These are phyloP conservation scores for Vigna mungo DNA, from an alignment of 306 rosid species.

Conservation along the genomic window DNA sequence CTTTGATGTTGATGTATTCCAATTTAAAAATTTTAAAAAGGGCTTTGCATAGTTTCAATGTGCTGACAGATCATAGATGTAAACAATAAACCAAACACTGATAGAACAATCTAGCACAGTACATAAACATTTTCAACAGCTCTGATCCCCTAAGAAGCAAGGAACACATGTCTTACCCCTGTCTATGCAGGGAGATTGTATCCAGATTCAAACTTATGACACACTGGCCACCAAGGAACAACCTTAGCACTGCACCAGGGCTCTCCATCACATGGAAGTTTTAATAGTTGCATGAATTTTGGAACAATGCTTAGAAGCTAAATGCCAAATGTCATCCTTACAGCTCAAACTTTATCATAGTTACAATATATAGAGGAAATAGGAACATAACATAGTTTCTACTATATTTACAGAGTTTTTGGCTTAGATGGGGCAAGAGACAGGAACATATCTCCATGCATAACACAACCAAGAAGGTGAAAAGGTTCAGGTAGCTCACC, in stretches of 20 bases:
- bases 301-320: constrained; percentile 22
- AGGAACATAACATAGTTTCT: background rate
- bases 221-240: too few relatives aligned
- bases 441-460: background rate
- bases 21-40: constrained; percentile 21
- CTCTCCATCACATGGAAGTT: background rate
- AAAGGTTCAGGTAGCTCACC: constrained; percentile 62
- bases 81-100: constrained; percentile 19
- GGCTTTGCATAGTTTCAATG: background rate
- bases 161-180: too few relatives aligned
- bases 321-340: constrained; percentile 13
- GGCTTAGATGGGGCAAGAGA: constrained; percentile 8
- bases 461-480: background rate
- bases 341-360: constrained; percentile 1
- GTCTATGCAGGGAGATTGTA: too few relatives aligned
- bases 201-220: too few relatives aligned
- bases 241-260: too few relatives aligned
- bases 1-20: background rate
- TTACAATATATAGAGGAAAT: constrained; percentile 11
- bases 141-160: background rate
- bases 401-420: constrained; percentile 6
- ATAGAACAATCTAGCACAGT: background rate
- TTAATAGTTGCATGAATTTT: background rate
- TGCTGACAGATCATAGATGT: constrained; percentile 32
- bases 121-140: background rate